Conservation (phyloP, 2,329 filamentous ascomycete genomes). For the Trichophyton equinum region DNA sequence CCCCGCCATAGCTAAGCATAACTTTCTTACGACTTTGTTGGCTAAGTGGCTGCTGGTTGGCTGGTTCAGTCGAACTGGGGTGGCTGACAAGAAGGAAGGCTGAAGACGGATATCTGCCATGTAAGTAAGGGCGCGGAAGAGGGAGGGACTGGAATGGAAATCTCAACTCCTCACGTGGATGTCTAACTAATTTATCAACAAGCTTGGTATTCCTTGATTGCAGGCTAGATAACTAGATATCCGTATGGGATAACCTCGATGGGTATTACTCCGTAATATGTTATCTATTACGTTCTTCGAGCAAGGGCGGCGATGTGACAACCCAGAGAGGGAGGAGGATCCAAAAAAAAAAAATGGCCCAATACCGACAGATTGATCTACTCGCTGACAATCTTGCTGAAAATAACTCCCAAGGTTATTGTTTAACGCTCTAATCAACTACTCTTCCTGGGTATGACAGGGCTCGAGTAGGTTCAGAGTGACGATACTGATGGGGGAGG, state of each 20-base stretch:
- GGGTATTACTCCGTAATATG: not conserved
- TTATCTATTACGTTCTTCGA: not conserved
- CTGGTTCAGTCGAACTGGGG: not conserved
- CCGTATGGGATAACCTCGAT: not conserved
- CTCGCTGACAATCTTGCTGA: not conserved
- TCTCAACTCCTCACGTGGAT: slow-evolving; percentile 1
- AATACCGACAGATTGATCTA: not conserved
- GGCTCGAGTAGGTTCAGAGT: not conserved
- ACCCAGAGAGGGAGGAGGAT: not conserved
- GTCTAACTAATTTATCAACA: not conserved
- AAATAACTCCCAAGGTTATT: not conserved
- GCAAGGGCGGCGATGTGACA: not conserved
- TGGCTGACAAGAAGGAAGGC: not conserved
- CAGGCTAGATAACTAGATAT: too few species aligned
- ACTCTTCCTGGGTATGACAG: not conserved
- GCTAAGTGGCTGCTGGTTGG: too few species aligned
- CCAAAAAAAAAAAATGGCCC: not conserved
- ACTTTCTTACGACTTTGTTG: too few species aligned
- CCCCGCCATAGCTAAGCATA: not conserved
- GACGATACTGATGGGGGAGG: not conserved
- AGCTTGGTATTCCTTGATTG: not conserved
- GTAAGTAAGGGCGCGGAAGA: not conserved
- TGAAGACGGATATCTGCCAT: not conserved
- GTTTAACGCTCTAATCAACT: not conserved
- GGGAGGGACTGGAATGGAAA: not conserved